phyloP scores from a whole-genome alignment of 2,329 filamentous ascomycete genomes.

The Keithomyces neogunnii region DNA sequence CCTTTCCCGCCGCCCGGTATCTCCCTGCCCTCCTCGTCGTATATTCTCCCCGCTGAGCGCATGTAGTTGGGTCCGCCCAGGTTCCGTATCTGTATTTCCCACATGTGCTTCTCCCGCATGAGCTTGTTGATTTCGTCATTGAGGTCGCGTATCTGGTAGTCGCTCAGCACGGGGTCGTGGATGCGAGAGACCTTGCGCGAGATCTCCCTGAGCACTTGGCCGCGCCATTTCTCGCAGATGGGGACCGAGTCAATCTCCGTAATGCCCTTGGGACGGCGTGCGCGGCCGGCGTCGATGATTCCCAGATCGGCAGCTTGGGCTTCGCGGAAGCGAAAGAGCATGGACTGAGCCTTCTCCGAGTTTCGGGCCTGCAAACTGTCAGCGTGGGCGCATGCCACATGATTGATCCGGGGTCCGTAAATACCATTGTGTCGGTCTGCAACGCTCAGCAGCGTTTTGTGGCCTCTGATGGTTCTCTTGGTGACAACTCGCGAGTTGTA shows the following conservation, averaged over 20 bases:
- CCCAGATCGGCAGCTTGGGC: conserved; percentile 92
- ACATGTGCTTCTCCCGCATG: conserved; percentile 98
- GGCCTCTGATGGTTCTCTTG: background rate
- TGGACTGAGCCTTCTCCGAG: conserved; percentile 97
- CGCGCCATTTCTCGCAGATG: conserved; percentile 93
- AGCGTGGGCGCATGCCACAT: background rate
- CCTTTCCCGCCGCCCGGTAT: conserved; percentile 73
- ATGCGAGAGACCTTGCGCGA: conserved; percentile 94
- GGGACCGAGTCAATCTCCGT: conserved; percentile 79
- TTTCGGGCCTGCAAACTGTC: conserved; percentile 65
- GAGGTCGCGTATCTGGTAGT: conserved; percentile 94
- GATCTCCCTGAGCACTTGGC: conserved; percentile 94
- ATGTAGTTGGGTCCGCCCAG: conserved; percentile 97
- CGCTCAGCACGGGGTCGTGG: conserved; percentile 82
- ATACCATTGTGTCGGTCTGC: conserved; percentile 2
- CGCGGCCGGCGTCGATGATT: conserved; percentile 87
- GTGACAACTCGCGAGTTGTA: background rate
- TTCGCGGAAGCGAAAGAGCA: conserved; percentile 99
- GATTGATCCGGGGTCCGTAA: too few species aligned
- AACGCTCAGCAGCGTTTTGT: background rate
- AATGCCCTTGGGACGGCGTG: conserved; percentile 84
- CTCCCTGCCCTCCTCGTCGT: conserved; percentile 65
- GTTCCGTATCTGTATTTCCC: conserved; percentile 94
- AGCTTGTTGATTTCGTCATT: conserved; percentile 99
- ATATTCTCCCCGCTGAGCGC: conserved; percentile 61